Percentiles rank a stretch among this genome's conserved stretches.
These are phyloP conservation scores for Crithidia acanthocephali DNA, from an alignment of 208 protist genomes.

Conservation along the genomic window DNA sequence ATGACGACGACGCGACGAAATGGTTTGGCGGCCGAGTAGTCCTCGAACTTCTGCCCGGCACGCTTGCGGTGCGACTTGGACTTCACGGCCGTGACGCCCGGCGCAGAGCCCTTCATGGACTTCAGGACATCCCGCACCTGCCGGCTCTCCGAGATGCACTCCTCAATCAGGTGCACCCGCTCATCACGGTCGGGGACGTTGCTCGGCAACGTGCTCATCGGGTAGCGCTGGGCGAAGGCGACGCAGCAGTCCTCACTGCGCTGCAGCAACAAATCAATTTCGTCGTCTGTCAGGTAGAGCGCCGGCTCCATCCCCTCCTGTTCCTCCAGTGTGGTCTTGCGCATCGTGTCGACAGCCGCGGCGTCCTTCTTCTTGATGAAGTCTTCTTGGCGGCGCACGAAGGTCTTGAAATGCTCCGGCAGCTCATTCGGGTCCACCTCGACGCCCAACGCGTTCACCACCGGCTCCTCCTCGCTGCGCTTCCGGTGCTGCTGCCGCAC, in stretches of 20 bases:
- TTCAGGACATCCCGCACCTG: slow-evolving; percentile 83
- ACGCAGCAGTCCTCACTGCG: slow-evolving; percentile 71
- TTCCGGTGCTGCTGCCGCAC: slow-evolving; percentile 15
- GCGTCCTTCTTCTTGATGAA: slow-evolving; percentile 85
- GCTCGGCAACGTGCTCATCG: slow-evolving; percentile 64
- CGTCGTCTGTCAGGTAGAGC: slow-evolving; percentile 74
- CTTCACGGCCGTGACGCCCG: slow-evolving; percentile 74
- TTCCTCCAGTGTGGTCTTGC: slow-evolving; percentile 72
- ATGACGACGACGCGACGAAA: slow-evolving; percentile 81
- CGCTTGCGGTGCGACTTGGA: slow-evolving; percentile 77
- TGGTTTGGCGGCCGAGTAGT: slow-evolving; percentile 87
- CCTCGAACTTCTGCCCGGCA: slow-evolving; percentile 85
- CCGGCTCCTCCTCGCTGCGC: slow-evolving; percentile 29
- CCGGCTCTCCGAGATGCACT: slow-evolving; percentile 80
- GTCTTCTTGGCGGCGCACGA: slow-evolving; percentile 86
- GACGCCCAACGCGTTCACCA: slow-evolving; percentile 69
- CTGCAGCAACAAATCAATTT: slow-evolving; percentile 73
- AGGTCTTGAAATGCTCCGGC: slow-evolving; percentile 77
- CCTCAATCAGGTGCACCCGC: slow-evolving; percentile 69
- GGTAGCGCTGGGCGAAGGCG: slow-evolving; percentile 62
- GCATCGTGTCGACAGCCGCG: slow-evolving; percentile 38
- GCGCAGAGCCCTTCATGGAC: slow-evolving; percentile 81
- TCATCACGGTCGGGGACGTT: slow-evolving; percentile 78
- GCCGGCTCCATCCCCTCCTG: slow-evolving; percentile 81
- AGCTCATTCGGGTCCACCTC: slow-evolving; percentile 73